These are phyloP conservation scores for Candida hungchunana DNA, from an alignment of 805 yeast genomes.

Conservation along the genomic window DNA sequence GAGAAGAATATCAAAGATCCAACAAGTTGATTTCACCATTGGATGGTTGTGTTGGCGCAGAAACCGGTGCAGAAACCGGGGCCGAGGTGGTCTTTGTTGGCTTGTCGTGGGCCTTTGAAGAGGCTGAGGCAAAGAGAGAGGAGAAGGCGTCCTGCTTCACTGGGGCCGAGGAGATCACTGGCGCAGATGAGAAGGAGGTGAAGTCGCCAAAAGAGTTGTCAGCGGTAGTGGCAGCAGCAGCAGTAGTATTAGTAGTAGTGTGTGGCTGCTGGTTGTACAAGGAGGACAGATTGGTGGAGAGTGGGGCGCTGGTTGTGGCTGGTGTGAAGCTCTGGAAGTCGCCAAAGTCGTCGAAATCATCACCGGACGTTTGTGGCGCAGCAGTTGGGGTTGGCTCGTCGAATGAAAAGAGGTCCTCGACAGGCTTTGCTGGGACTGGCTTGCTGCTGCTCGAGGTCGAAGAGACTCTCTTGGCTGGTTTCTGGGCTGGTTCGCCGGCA, in stretches of 20 bases:
- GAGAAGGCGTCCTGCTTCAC: slow-evolving; percentile 66
- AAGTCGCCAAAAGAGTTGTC: slow-evolving; percentile 25
- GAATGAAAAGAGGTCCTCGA: slow-evolving; percentile 46
- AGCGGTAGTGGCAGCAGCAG: slow-evolving; percentile 18
- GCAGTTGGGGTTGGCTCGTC: slow-evolving; percentile 26
- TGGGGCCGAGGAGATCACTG: slow-evolving; percentile 29
- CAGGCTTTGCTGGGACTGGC: slow-evolving; percentile 28
- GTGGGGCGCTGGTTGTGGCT: slow-evolving; percentile 18
- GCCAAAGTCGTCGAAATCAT: slow-evolving; percentile 70
- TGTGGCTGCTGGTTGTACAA: slow-evolving; percentile 29
- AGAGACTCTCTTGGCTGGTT: slow-evolving; percentile 16
- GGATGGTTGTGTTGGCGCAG: slow-evolving; percentile 7
- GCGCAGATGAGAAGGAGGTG: slow-evolving; percentile 18
- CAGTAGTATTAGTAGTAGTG: too few relatives aligned
- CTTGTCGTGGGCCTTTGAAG: slow-evolving; percentile 32
- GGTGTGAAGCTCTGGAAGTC: slow-evolving; percentile 61
- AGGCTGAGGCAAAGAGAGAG: slow-evolving; percentile 62
- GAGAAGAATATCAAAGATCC: slow-evolving; percentile 17
- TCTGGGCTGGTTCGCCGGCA: slow-evolving; percentile 29
- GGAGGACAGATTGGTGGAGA: slow-evolving; percentile 28
- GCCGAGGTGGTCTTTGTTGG: slow-evolving; percentile 3
- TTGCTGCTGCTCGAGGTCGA: slow-evolving; percentile 30
- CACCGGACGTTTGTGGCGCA: slow-evolving; percentile 3
- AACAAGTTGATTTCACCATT: slow-evolving; percentile 19
- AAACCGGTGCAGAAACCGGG: slow-evolving; percentile 6